Conservation (phyloP, 352 stramenopile species). For the Globisporangium irregulare region DNA sequence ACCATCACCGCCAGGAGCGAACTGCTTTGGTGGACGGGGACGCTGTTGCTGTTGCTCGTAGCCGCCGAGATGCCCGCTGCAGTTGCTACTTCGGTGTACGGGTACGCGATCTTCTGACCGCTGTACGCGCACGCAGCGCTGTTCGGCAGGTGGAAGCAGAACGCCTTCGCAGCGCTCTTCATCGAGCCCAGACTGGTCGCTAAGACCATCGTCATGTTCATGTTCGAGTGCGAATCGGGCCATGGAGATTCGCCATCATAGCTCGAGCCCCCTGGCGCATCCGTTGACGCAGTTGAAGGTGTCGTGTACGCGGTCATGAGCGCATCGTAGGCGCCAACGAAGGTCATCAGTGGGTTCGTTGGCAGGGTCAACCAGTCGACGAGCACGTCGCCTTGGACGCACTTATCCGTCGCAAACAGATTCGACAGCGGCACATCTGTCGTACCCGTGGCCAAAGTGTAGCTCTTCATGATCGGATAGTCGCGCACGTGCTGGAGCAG, state of each 20-base stretch:
- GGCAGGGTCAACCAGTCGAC: constrained; percentile 23
- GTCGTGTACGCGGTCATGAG: constrained; percentile 4
- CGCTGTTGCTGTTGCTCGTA: background rate
- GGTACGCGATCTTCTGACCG: constrained; percentile 23
- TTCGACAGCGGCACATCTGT: constrained; percentile 26
- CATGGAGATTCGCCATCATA: background rate
- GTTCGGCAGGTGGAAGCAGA: constrained; percentile 31
- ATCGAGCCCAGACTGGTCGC: background rate
- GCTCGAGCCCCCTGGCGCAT: background rate
- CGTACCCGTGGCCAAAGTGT: constrained; percentile 7
- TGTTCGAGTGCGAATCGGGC: background rate
- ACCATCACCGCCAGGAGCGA: background rate
- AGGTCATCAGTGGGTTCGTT: constrained; percentile 27
- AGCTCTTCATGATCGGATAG: constrained; percentile 30
- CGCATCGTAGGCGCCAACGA: constrained; percentile 8
- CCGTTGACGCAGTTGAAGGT: background rate
- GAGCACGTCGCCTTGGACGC: constrained; percentile 24
- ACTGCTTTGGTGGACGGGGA: background rate
- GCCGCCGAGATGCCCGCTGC: background rate
- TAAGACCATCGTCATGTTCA: constrained; percentile 2
- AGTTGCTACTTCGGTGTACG: constrained; percentile 14
- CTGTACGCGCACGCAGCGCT: constrained; percentile 27
- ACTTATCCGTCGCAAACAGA: constrained; percentile 40
- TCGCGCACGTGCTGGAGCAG: constrained; percentile 30
- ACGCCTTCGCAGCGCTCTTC: constrained; percentile 5